Evolutionary conservation across 768 basidiomycete genomes (phyloP), one percentile per base, ranked within the genome.

Genomic region (Mycena haematopus): DNA sequence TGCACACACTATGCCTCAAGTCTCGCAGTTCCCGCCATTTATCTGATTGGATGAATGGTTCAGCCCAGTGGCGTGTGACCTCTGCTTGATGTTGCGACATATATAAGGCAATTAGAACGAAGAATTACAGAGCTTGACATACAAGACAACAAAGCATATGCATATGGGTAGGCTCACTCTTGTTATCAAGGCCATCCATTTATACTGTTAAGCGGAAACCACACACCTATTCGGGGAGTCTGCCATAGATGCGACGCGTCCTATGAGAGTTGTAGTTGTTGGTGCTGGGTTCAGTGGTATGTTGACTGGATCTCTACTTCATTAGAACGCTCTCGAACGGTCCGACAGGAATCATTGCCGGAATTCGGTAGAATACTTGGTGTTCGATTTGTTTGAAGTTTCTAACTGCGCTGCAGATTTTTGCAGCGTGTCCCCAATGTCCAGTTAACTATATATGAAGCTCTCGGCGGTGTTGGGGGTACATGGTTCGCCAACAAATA

Each of bases 401-500:
- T 35, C 24, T 33, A 25, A 49, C 10, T 1, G 11, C 8, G 31
- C 25, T 38, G 14, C 49, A 86, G 85, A 36, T 83, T 86, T 64
- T 74, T 79, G 9, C 86, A 86, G 72, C 76, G 75, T 31, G 74
- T 88, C 14, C 77, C 78, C 49, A 87, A 88, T 63, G 61, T 88
- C 15, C 74, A 84, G 21, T 69, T 90, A 6, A 79, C 79, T 0
- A 81, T 88, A 17, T 89, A 87, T 69, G 88, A 90, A 58, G 83
- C 84, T 59, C 79, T 82, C 53, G 73, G 77, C n/a, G 83, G 80
- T 2, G 76, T 90, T 24, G 88, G 87, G 11, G 88, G 88, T 2
- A 82, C 86, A 3, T 90, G 88, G 88, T 82, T 76, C 65, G 72
- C 75, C 10, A 87, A 86, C 60, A 78, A 71, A 58, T 87, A 86